Evolutionary conservation across 768 basidiomycete genomes (phyloP), one percentile per base, ranked within the genome.

Genomic region (Omphalotus guepiniiformis): DNA sequence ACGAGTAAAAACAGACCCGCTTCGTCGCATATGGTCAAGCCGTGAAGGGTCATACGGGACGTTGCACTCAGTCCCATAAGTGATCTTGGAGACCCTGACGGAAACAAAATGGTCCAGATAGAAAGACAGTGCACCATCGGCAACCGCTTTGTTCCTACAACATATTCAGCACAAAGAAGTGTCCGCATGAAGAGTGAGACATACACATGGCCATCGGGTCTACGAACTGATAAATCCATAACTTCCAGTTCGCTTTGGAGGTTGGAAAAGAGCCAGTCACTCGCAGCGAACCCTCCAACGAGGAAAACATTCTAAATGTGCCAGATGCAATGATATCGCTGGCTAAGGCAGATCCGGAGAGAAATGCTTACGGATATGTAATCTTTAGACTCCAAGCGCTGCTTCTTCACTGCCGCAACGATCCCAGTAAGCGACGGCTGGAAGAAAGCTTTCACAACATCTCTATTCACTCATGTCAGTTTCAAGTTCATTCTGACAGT

Each of bases 241-340:
- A 55, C 43, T 13, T 65, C 60, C 5, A 78, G 64, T 13, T 66
- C 54, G 26, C 48, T 53, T 40, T 70, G 68, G 18, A 78, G 65
- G 38, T 65, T 62, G 1, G 60, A 51, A 50, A 72, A 78, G 15
- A 80, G 57, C 67, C 70, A 78, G 36, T 73, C 70, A 48, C 69
- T 78, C 1, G 75, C 72, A 8, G 72, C 71, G 57, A 79, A 79
- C 0, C 76, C 78, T 6, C 79, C 78, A 2, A 80, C 76, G 11
- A 79, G 60, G 44, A 79, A 70, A 19, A 76, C 65, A 9, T 64
- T 50, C 68, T 72, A 42, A 12, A 29, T 28, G 37, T 21, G 35
- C 36, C 8, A 18, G 15, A 25, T 3, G 11, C 21, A 3, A 25
- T 32, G 1, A 16, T 3, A 21, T 29, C 8, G 0, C 18, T 2